Conservation (phyloP, 2,329 filamentous ascomycete genomes). For the Uncinocarpus reesii region DNA sequence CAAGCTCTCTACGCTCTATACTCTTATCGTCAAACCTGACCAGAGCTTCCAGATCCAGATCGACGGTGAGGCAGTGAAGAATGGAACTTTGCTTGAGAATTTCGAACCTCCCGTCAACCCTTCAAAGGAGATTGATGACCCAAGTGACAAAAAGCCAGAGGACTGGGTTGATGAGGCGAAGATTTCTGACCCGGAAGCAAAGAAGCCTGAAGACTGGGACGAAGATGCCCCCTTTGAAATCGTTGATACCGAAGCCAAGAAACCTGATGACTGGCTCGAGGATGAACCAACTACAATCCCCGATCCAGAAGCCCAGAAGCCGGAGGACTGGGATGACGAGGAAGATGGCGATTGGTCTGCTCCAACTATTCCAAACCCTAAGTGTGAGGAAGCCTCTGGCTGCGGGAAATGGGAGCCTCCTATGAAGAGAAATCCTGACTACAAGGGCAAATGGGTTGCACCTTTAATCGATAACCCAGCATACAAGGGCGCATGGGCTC, state of each 20-base stretch:
- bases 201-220: slow-evolving; percentile 97
- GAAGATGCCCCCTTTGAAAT: slow-evolving; percentile 97
- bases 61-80: slow-evolving; percentile 79
- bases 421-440: slow-evolving; percentile 85
- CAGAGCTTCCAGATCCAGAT: slow-evolving; percentile 90
- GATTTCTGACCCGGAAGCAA: slow-evolving; percentile 84
- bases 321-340: slow-evolving; percentile 98
- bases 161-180: slow-evolving; percentile 92
- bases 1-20: slow-evolving; percentile 93
- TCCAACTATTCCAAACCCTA: slow-evolving; percentile 85
- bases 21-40: slow-evolving; percentile 89
- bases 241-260: slow-evolving; percentile 80
- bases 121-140: slow-evolving; percentile 84
- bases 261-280: slow-evolving; percentile 93
- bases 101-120: slow-evolving; percentile 93
- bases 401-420: slow-evolving; percentile 90
- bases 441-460: slow-evolving; percentile 98
- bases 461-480: slow-evolving; percentile 91
- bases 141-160: slow-evolving; percentile 84
- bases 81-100: slow-evolving; percentile 85
- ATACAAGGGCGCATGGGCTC: slow-evolving; percentile 94
- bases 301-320: slow-evolving; percentile 93
- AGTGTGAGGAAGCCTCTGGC: slow-evolving; percentile 85
- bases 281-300: slow-evolving; percentile 71
- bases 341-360: slow-evolving; percentile 97